These are phyloP conservation scores for Calamus simplicifolius DNA, from an alignment of 176 grass and related monocot species.

Conservation along the genomic window DNA sequence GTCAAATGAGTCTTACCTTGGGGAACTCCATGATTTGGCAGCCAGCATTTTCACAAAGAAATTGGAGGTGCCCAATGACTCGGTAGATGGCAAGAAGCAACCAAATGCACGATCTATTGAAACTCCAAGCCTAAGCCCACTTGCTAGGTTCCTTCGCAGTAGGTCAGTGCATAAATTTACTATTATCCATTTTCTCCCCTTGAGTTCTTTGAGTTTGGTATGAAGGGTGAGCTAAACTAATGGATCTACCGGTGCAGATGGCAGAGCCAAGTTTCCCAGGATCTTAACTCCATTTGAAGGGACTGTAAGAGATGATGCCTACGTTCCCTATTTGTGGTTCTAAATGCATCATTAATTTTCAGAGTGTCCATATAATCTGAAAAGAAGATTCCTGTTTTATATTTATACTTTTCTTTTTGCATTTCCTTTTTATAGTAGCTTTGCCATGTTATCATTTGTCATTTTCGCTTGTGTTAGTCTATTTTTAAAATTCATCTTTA, in stretches of 20 bases:
- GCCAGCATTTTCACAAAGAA: conserved; percentile 52
- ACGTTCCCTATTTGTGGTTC: conserved; percentile 27
- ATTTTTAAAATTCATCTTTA: too few relatives aligned
- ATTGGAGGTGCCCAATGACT: conserved; percentile 23
- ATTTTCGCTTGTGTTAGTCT: too few relatives aligned
- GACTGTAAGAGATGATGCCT: conserved; percentile 9
- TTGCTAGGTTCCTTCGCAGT: conserved; percentile 85
- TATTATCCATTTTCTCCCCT: conserved; percentile 6
- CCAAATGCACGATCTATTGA: too few relatives aligned
- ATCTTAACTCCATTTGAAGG: conserved; percentile 82
- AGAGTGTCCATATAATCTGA: conserved; percentile 60
- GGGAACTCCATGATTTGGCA: conserved; percentile 55
- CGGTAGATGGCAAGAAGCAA: conserved; percentile 44
- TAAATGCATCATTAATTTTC: conserved; percentile 55
- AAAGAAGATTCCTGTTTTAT: not conserved
- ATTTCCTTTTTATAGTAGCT: conserved; percentile 10
- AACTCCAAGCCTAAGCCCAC: conserved; percentile 65
- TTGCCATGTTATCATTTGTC: too few relatives aligned
- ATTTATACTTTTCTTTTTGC: conserved; percentile 12
- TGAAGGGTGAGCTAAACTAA: conserved; percentile 7
- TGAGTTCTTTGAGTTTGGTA: not conserved
- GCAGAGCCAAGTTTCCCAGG: conserved; percentile 93
- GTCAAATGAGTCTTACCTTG: conserved; percentile 64
- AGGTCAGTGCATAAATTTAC: conserved; percentile 39
- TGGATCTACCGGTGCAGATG: conserved; percentile 43